Percentiles rank a stretch among this genome's conserved stretches.
These are phyloP conservation scores for Metschnikowia hibisci DNA, from an alignment of 805 yeast species.

Conservation along the genomic window DNA sequence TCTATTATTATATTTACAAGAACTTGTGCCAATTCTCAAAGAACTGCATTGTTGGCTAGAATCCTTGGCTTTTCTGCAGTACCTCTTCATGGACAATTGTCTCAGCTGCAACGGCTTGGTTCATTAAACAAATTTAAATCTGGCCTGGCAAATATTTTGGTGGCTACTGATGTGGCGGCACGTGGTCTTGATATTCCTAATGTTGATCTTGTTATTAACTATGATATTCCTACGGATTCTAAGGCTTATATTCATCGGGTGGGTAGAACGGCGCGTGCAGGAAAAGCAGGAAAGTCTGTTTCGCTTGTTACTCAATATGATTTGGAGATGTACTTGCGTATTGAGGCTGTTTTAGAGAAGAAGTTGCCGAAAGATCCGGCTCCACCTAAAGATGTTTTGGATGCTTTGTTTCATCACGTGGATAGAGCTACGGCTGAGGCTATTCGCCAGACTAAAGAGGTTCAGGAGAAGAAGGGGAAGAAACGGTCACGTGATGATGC, in stretches of 20 bases:
- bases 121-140: constrained; percentile 76
- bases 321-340: constrained; percentile 79
- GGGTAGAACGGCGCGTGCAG: constrained; percentile 95
- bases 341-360: constrained; percentile 81
- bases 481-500: constrained; percentile 38
- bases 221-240: constrained; percentile 79
- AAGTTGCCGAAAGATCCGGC: constrained; percentile 77
- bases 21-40: constrained; percentile 92
- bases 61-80: constrained; percentile 83
- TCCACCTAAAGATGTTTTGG: constrained; percentile 71
- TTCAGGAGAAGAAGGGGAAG: constrained; percentile 43
- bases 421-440: constrained; percentile 92
- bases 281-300: constrained; percentile 81
- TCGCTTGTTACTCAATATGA: constrained; percentile 94
- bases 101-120: constrained; percentile 81
- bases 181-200: constrained; percentile 83
- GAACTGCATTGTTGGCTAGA: constrained; percentile 78
- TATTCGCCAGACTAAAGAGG: constrained; percentile 68
- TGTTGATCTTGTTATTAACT: constrained; percentile 73
- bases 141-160: constrained; percentile 62
- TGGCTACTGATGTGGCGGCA: constrained; percentile 87
- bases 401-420: constrained; percentile 77
- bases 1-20: constrained; percentile 86
- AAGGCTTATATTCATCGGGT: constrained; percentile 85
- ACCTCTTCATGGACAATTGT: constrained; percentile 89